Evolutionary conservation across 768 basidiomycete species (phyloP).

Genomic region (Tulasnella calospora): DNA sequence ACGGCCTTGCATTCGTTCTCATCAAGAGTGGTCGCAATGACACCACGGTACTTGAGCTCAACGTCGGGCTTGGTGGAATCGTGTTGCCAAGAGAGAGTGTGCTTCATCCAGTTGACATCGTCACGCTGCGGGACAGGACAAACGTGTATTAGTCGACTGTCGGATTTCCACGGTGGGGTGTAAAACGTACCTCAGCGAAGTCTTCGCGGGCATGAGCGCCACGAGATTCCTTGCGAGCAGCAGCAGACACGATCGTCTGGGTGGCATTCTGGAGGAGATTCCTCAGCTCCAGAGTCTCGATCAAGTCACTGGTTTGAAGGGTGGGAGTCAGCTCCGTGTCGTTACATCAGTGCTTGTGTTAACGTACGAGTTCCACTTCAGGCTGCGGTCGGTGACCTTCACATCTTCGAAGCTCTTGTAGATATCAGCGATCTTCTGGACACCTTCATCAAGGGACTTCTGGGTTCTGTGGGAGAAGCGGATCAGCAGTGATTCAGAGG

Average conservation of each 20-base stretch:
- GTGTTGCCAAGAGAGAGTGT: constrained; percentile 78
- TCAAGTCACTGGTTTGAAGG: constrained; percentile 62
- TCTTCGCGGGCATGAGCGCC: constrained; percentile 99
- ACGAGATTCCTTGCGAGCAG: constrained; percentile 93
- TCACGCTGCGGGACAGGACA: constrained; percentile 57
- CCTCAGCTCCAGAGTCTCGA: constrained; percentile 95
- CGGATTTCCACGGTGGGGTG: background rate
- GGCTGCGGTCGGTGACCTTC: constrained; percentile 94
- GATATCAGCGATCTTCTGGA: constrained; percentile 75
- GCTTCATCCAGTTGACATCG: constrained; percentile 91
- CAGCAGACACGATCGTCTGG: constrained; percentile 89
- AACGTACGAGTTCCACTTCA: constrained; percentile 99
- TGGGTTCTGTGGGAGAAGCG: constrained; percentile 57
- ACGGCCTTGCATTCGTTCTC: constrained; percentile 95
- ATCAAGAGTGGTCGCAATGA: constrained; percentile 83
- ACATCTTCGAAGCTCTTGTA: constrained; percentile 87
- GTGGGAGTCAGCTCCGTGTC: background rate
- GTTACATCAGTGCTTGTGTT: background rate
- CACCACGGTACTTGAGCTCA: constrained; percentile 80
- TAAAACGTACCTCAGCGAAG: constrained; percentile 70
- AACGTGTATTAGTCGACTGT: background rate
- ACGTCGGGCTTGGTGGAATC: constrained; percentile 74
- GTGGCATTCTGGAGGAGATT: constrained; percentile 93
- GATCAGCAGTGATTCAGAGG: background rate
- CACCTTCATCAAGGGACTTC: constrained; percentile 84